Base-by-base conservation (phyloP, 2,329 filamentous ascomycete genomes). In the Thermoascus crustaceus region DNA sequence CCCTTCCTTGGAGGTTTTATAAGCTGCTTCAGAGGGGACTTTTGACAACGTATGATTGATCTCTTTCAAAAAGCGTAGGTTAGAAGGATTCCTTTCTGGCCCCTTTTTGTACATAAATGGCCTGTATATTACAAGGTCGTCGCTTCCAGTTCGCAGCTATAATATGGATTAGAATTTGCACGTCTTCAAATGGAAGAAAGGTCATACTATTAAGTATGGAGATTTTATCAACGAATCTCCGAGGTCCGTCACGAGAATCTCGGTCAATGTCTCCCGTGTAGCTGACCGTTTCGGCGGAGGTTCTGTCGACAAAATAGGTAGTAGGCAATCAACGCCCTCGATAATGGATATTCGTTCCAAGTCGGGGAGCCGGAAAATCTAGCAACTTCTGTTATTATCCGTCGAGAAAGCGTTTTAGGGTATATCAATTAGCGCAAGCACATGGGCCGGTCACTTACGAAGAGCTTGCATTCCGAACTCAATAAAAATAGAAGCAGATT, bases 121-220 rank as follows among this genome's bases (percentile, higher is more conserved):
- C 54, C 91, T 79, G 55, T 96, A 98, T 30, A 96, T 73, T 7
- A 82, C 82, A 21, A 96, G 66, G 53, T 96, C 88, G 44, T 94
- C 82, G 40, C 77, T 80, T 7, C 75, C 72, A 32, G 85, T 85
- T 33, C 89, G 83, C 18, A 88, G 67, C 82, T 87, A 44, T 23
- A 23, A n/a, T 32, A 9, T 19, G 19, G 5, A 25, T 47, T 40
- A 44, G 25, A 30, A 38, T 41, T 32, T 35, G 5, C 22, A 14
- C 19, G 29, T 21, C 13, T 35, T 4, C 3, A 8, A 27, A 19
- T 6, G 18, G 14, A 7, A 16, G 3, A 9, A 23, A 17, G 11
- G 4, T 13, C 80, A 64, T 66, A 89, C 84, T 47, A 96, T 80
- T 13, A 98, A 68, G 56, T 94, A 85, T 5, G 89, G 86, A 2